A percentile compares a stretch with the other conserved stretches of the same genome.
Conservation (phyloP, 108 stramenopile genomes). For the Cyclostephanos tholiformis region DNA sequence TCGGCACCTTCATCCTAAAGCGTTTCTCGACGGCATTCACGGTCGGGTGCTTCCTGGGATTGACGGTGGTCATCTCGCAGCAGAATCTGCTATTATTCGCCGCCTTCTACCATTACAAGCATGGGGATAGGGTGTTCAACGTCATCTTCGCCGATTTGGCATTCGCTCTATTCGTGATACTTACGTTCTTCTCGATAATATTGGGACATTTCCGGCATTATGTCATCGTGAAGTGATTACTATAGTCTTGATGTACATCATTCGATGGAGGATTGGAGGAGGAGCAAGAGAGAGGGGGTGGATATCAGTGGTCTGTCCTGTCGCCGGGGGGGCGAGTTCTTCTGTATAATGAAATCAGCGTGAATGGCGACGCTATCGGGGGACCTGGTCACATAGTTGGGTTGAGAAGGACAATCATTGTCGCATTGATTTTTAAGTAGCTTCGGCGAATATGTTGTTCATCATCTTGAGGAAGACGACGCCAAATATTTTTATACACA, state of each 20-base stretch:
- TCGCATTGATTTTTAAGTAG: too few species aligned
- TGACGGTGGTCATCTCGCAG: constrained; percentile 69
- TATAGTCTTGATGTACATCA: not conserved
- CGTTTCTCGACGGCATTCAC: constrained; percentile 84
- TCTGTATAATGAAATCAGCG: too few species aligned
- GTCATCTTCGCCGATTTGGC: constrained; percentile 68
- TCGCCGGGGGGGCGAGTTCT: too few species aligned
- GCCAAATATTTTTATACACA: too few species aligned
- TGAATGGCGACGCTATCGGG: too few species aligned
- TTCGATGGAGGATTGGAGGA: not conserved
- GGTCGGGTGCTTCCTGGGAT: constrained; percentile 79
- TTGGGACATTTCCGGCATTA: constrained; percentile 71
- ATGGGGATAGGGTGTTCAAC: constrained; percentile 63
- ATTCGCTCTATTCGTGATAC: constrained; percentile 59
- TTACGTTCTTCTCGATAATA: constrained; percentile 66
- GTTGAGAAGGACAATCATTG: too few species aligned
- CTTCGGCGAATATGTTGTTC: too few species aligned
- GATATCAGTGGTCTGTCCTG: too few species aligned
- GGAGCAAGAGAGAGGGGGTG: not conserved
- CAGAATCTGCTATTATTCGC: constrained; percentile 80
- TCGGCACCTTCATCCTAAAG: constrained; percentile 86
- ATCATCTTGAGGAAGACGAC: too few species aligned
- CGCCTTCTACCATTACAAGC: constrained; percentile 61
- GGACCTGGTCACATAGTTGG: too few species aligned
- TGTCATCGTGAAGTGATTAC: constrained; percentile 53